Percentiles rank a stretch among this genome's conserved stretches.
Conservation (phyloP, 2,329 filamentous ascomycete species). For the Neonectria hederae region DNA sequence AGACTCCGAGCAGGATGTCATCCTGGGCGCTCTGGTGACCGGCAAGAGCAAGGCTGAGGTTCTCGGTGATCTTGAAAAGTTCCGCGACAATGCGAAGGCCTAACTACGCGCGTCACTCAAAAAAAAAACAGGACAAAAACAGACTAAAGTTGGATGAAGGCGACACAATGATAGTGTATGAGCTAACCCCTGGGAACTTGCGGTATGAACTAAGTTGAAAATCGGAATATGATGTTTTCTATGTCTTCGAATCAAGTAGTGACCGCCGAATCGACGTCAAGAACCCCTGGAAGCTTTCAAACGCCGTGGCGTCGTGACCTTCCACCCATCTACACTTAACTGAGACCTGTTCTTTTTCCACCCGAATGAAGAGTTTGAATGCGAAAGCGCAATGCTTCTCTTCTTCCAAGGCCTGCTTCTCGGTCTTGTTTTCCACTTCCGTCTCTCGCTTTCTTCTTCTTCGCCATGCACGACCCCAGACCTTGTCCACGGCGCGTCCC, state of each 20-base stretch:
- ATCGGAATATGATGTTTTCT: background rate
- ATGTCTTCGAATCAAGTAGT: background rate
- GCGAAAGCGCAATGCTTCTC: slow-evolving; percentile 59
- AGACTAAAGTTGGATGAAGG: background rate
- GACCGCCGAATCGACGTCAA: slow-evolving; percentile 59
- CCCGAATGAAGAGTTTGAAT: slow-evolving; percentile 64
- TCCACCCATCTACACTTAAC: slow-evolving; percentile 71
- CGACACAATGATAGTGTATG: background rate
- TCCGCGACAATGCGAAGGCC: slow-evolving; percentile 26
- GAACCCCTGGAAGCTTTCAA: slow-evolving; percentile 89
- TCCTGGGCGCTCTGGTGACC: slow-evolving; percentile 55
- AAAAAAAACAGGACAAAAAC: background rate
- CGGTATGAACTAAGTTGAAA: background rate
- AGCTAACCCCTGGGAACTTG: background rate
- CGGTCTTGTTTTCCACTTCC: slow-evolving; percentile 49
- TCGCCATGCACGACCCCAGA: slow-evolving; percentile 81
- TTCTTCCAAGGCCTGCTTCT: slow-evolving; percentile 24
- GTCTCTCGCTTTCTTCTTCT: slow-evolving; percentile 65
- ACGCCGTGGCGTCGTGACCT: slow-evolving; percentile 76
- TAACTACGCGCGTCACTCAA: background rate
- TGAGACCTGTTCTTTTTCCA: slow-evolving; percentile 52
- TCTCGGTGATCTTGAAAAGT: slow-evolving; percentile 50
- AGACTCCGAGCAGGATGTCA: slow-evolving; percentile 64
- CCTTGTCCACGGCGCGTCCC: slow-evolving; percentile 73
- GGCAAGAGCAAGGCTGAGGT: slow-evolving; percentile 52